Percentiles rank a stretch among this genome's conserved stretches.
phyloP scores from a whole-genome alignment of 202 grass and related monocot genomes.

The Cymbopogon flexuosus region DNA sequence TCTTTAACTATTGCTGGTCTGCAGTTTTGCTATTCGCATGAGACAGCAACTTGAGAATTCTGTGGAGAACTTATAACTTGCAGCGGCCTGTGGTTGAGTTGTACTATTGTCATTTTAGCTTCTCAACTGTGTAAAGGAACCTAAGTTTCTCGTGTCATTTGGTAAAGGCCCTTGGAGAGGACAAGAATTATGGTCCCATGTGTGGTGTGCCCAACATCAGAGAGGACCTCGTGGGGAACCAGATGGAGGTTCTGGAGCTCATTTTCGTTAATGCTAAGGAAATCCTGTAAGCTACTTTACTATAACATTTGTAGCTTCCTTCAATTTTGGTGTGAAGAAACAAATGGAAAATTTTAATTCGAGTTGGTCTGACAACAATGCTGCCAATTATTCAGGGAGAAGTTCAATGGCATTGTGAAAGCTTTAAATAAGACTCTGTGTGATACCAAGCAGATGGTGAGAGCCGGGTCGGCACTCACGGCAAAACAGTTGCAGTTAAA shows the following conservation, averaged over 20 bases:
- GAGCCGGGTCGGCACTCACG: slow-evolving; percentile 43
- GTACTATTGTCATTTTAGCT: background rate
- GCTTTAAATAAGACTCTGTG: slow-evolving; percentile 54
- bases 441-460: slow-evolving; percentile 66
- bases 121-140: background rate
- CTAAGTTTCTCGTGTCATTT: slow-evolving; percentile 7
- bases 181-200: slow-evolving; percentile 63
- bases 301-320: background rate
- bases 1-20: background rate
- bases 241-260: slow-evolving; percentile 56
- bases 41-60: background rate
- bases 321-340: background rate
- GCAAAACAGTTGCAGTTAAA: slow-evolving; percentile 61
- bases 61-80: background rate
- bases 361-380: slow-evolving; percentile 8
- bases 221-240: slow-evolving; percentile 63
- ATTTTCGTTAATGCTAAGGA: slow-evolving; percentile 47
- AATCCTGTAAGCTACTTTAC: slow-evolving; percentile 43
- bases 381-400: slow-evolving; percentile 50
- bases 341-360: background rate
- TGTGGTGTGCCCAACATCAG: slow-evolving; percentile 39
- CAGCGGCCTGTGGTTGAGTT: background rate
- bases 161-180: slow-evolving; percentile 49
- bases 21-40: background rate
- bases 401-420: slow-evolving; percentile 52